phyloP scores from a whole-genome alignment of 2,329 filamentous ascomycete species.

The Aspergillus cejpii region DNA sequence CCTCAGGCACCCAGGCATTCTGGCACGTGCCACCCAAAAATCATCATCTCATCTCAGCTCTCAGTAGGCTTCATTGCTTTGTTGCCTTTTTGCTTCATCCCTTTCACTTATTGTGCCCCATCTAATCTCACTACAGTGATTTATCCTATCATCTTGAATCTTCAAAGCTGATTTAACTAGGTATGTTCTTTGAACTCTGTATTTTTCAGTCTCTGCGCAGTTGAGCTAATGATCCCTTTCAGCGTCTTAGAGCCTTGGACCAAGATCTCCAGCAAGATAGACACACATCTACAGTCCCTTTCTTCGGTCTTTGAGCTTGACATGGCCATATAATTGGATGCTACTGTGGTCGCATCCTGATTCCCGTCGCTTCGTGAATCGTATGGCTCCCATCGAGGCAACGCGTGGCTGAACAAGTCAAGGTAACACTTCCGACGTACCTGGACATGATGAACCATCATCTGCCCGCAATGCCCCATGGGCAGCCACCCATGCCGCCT shows the following conservation, averaged over 20 bases:
- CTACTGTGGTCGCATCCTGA: conserved; percentile 14
- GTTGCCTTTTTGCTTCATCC: conserved; percentile 12
- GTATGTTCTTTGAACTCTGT: not conserved
- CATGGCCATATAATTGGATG: conserved; percentile 34
- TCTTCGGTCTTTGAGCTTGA: conserved; percentile 19
- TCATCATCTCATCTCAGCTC: conserved; percentile 26
- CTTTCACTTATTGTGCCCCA: conserved; percentile 2
- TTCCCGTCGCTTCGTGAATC: conserved; percentile 22
- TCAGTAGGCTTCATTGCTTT: conserved; percentile 12
- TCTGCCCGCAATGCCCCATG: conserved; percentile 41
- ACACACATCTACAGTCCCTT: not conserved
- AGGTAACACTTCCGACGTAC: conserved; percentile 27
- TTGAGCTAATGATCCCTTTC: conserved; percentile 1
- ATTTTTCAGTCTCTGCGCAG: not conserved
- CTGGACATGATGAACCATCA: conserved; percentile 43
- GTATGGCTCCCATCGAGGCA: conserved; percentile 39
- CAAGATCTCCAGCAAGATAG: not conserved
- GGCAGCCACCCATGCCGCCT: conserved; percentile 47
- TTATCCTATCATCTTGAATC: conserved; percentile 2
- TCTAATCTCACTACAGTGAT: conserved; percentile 5
- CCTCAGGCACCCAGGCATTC: conserved; percentile 23
- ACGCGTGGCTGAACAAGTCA: conserved; percentile 34
- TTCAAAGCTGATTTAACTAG: not conserved
- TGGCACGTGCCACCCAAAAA: conserved; percentile 26
- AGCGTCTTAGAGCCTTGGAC: not conserved